These are phyloP conservation scores for Diaporthe ilicicola DNA, from an alignment of 2,329 filamentous ascomycete genomes.

Conservation along the genomic window DNA sequence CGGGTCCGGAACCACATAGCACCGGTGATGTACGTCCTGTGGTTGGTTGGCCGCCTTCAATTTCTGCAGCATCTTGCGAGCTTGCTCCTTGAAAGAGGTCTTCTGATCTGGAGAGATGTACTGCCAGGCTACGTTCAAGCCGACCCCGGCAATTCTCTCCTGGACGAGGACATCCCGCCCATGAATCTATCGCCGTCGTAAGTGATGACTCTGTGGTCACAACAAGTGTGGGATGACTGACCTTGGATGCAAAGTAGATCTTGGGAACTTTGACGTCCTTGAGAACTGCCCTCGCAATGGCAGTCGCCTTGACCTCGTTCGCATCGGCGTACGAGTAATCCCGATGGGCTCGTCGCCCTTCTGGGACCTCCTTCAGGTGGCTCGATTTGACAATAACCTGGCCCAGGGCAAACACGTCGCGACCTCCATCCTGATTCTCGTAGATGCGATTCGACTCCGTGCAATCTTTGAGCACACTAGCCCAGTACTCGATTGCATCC, in stretches of 20 bases:
- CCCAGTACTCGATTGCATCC: conserved; percentile 41
- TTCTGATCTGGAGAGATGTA: too few species aligned
- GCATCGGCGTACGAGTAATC: conserved; percentile 51
- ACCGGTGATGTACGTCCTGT: background rate
- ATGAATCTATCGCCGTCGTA: background rate
- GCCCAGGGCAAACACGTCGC: conserved; percentile 52
- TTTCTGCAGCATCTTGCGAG: background rate
- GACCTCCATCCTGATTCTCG: conserved; percentile 43
- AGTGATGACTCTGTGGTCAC: too few species aligned
- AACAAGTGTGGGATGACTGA: too few species aligned
- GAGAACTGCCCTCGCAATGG: background rate
- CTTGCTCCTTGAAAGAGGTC: too few species aligned
- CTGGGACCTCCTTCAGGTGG: background rate
- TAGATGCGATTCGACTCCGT: conserved; percentile 43
- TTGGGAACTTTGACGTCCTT: background rate
- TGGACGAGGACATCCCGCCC: too few species aligned
- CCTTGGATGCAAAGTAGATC: background rate
- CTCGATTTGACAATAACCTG: conserved; percentile 47
- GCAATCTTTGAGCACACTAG: conserved; percentile 43
- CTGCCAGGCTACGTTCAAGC: too few species aligned
- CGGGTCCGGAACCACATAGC: background rate
- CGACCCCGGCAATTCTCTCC: too few species aligned
- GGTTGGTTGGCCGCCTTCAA: background rate
- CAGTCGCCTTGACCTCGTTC: conserved; percentile 48
- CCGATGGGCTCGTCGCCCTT: conserved; percentile 33